phyloP scores from a whole-genome alignment of 2,329 filamentous ascomycete species.

The Lasiodiplodia sp. region DNA sequence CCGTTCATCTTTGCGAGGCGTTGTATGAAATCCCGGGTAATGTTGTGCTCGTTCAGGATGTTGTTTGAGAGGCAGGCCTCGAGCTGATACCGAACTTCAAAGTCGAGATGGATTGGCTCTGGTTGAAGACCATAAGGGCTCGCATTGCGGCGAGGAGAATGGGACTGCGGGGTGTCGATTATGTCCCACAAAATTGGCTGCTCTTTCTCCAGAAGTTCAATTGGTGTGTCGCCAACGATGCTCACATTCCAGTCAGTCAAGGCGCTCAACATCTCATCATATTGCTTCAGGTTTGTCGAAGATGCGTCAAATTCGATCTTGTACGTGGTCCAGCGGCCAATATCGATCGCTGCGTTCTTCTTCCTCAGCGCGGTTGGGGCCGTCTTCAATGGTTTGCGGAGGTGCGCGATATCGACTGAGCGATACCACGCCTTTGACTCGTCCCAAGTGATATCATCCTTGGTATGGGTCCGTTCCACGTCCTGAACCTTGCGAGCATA shows the following conservation, averaged over 20 bases:
- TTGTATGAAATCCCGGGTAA: slow-evolving; percentile 71
- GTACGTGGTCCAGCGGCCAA: slow-evolving; percentile 70
- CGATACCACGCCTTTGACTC: slow-evolving; percentile 67
- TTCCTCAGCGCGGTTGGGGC: slow-evolving; percentile 53
- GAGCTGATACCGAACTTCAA: slow-evolving; percentile 83
- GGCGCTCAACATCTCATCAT: slow-evolving; percentile 57
- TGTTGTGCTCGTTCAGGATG: slow-evolving; percentile 76
- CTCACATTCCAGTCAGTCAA: slow-evolving; percentile 77
- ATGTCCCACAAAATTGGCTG: slow-evolving; percentile 37
- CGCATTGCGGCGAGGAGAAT: not conserved
- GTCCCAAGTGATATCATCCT: slow-evolving; percentile 57
- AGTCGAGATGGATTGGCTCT: slow-evolving; percentile 58
- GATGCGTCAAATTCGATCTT: slow-evolving; percentile 55
- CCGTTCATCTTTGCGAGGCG: slow-evolving; percentile 62
- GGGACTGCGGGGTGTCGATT: slow-evolving; percentile 32
- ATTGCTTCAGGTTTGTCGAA: slow-evolving; percentile 43
- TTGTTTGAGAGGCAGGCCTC: slow-evolving; percentile 90
- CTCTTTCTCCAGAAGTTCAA: slow-evolving; percentile 47
- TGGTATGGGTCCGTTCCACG: slow-evolving; percentile 50
- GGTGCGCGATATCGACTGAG: slow-evolving; percentile 67
- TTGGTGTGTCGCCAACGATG: slow-evolving; percentile 53
- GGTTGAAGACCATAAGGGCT: not conserved
- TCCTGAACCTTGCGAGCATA: slow-evolving; percentile 51
- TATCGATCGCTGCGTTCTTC: slow-evolving; percentile 34
- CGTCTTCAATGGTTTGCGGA: slow-evolving; percentile 38